Conservation (phyloP, 768 basidiomycete genomes). For the Tubosaeta brunneosetosa region DNA sequence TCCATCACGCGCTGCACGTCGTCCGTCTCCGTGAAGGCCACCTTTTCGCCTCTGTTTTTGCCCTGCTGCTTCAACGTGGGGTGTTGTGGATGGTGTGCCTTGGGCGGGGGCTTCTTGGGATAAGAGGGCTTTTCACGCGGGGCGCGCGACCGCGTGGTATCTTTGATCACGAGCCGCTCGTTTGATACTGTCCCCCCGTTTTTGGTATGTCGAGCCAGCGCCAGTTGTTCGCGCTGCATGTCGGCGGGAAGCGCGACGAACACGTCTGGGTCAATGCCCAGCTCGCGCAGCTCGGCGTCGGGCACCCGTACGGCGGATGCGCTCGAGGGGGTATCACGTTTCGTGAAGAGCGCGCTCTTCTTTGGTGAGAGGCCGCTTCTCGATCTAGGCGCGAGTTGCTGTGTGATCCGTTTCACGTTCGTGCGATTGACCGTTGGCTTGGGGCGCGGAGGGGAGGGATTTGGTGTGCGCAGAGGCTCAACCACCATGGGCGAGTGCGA, state of each 20-base stretch:
- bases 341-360: constrained; percentile 37
- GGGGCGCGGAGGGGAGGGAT: constrained; percentile 2
- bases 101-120: constrained; percentile 50
- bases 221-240: constrained; percentile 71
- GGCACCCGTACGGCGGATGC: constrained; percentile 42
- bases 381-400: constrained; percentile 58
- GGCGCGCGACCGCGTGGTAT: constrained; percentile 14
- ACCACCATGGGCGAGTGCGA: constrained; percentile 45
- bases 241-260: constrained; percentile 60
- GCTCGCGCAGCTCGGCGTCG: constrained; percentile 52
- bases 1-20: constrained; percentile 73
- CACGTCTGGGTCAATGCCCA: constrained; percentile 72
- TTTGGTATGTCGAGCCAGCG: constrained; percentile 50
- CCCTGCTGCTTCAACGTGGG: constrained; percentile 56
- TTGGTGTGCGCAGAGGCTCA: constrained; percentile 5
- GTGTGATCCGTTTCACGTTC: constrained; percentile 55
- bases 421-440: constrained; percentile 31
- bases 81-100: constrained; percentile 46
- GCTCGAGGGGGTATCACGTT: constrained; percentile 22
- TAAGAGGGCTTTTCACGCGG: constrained; percentile 30
- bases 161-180: constrained; percentile 50
- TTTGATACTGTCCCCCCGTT: constrained; percentile 28
- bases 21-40: constrained; percentile 56
- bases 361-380: constrained; percentile 36
- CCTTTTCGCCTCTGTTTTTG: constrained; percentile 46